These are phyloP conservation scores for Xylariaceae sp. DNA, from an alignment of 2,329 filamentous ascomycete genomes.

Conservation along the genomic window DNA sequence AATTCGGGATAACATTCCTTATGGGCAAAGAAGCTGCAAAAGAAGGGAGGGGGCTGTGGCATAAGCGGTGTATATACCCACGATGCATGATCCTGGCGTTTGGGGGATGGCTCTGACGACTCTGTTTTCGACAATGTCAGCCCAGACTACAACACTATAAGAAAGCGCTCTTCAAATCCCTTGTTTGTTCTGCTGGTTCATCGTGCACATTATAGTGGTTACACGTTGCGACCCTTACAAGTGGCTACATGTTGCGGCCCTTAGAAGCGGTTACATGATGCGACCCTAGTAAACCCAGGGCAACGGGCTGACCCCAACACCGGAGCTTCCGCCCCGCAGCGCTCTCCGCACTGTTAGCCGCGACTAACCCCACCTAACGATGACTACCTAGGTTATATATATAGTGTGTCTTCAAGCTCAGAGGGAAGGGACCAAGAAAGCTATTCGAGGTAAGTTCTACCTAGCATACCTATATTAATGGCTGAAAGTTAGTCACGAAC, in stretches of 20 bases:
- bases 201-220: neutral
- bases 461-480: no score
- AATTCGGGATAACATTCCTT: conserved; percentile 13
- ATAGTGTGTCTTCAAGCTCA: neutral
- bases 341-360: neutral
- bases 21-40: neutral
- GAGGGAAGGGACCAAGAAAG: neutral
- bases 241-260: neutral
- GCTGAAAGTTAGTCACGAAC: no score
- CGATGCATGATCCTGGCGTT: conserved; percentile 27
- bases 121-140: conserved; percentile 4
- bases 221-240: neutral
- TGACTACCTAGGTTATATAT: no score
- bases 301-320: neutral
- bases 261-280: neutral
- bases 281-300: neutral
- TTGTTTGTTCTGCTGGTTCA: neutral
- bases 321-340: neutral
- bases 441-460: no score
- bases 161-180: neutral
- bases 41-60: neutral
- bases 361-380: neutral
- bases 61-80: conserved; percentile 27
- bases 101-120: neutral
- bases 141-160: conserved; percentile 4